phyloP scores from a whole-genome alignment of 371 early-diverging fungal species.

The Phascolomyces articulosus region DNA sequence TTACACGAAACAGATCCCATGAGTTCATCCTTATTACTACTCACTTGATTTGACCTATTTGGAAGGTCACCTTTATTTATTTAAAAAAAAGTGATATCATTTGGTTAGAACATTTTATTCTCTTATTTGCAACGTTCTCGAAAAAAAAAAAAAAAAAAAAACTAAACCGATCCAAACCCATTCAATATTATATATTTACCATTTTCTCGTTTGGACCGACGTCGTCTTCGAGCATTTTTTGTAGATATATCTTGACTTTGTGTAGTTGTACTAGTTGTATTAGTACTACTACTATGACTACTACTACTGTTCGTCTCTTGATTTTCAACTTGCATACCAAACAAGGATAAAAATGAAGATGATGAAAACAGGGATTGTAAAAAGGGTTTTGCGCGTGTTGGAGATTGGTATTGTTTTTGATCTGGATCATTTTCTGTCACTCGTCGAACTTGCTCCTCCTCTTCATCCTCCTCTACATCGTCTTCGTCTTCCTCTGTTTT shows the following conservation, averaged over 20 bases:
- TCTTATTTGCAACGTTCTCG: too few relatives aligned
- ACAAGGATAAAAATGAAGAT: slow-evolving; percentile 14
- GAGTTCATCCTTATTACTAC: background rate
- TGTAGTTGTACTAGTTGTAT: too few relatives aligned
- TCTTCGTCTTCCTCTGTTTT: slow-evolving; percentile 8
- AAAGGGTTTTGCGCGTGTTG: slow-evolving; percentile 31
- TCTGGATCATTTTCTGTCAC: too few relatives aligned
- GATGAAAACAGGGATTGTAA: slow-evolving; percentile 38
- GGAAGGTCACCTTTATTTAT: background rate
- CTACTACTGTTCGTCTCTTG: background rate
- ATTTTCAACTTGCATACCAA: slow-evolving; percentile 12
- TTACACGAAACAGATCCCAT: slow-evolving; percentile 4
- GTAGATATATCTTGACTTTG: background rate
- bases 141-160: background rate
- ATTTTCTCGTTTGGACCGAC: background rate
- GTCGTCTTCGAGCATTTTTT: background rate
- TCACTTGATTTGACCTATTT: slow-evolving; percentile 2
- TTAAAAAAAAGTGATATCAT: background rate
- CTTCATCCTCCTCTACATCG: slow-evolving; percentile 12
- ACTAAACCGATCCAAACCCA: background rate
- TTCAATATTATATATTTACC: background rate
- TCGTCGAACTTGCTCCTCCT: too few relatives aligned
- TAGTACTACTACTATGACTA: background rate
- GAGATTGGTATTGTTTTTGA: background rate
- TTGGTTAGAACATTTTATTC: too few relatives aligned